Evolutionary conservation across 1,139 yeast genomes (phyloP), one percentile per base, ranked within the genome.

Genomic region (Debaryomyces udenii): DNA sequence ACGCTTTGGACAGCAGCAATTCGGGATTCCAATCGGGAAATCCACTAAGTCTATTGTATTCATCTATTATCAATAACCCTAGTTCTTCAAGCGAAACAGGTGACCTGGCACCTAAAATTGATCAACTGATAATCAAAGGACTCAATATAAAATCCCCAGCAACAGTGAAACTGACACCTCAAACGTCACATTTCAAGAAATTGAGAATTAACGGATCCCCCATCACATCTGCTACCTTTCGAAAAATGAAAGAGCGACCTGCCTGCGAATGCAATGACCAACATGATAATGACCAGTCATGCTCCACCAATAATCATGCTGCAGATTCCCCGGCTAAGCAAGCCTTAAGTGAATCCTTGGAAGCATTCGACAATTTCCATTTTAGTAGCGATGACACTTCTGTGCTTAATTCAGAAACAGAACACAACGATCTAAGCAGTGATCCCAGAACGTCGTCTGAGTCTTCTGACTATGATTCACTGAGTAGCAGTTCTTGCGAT

Each of bases 191-290:
- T 46, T 71, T 65, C 52, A 73, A 73, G 47, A 73, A 73, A 43
- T 56, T 73, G 9, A 58, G 78, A 24, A 73, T 73, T 35, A 69
- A 64, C 44, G 76, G 76, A 1, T 53, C 65, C 3, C 76, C 76
- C 2, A 63, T 66, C 27, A 63, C 71, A 0, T 57, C 71, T 2
- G 63, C 55, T 16, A 52, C 63, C 5, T 59, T 52, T 39, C 40
- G 36, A 31, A 38, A 43, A 14, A 45, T 44, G 41, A 50, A 40
- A 9, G 41, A 42, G 10, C 42, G 39, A 17, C 51, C 48, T 13
- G 30, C 38, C 6, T 52, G 59, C 33, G 53, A 45, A 17, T 53
- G 28, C 23, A 26, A 39, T 13, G 42, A 35, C 9, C 29, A 28
- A 17, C 41, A 41, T 32, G 49, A 43, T 14, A 49, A 45, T 18